Conservation (phyloP, 441 rosid genomes). For the Isatis lusitanica region DNA sequence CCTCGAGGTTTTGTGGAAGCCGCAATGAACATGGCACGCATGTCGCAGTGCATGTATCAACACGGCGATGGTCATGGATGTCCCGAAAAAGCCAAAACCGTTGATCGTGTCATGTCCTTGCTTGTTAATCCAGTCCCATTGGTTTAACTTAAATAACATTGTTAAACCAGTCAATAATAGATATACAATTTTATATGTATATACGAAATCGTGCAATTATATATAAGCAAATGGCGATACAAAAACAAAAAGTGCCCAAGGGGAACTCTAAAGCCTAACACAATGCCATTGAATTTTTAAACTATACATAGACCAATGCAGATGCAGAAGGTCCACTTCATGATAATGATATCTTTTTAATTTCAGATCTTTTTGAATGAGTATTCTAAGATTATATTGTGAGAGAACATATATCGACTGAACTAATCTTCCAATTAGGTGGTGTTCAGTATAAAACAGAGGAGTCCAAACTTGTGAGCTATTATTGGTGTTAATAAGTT, state of each 20-base stretch:
- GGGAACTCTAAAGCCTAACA: not conserved
- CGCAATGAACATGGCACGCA: constrained; percentile 14
- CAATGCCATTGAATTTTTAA: not conserved
- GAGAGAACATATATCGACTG: no score
- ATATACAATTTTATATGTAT: not conserved
- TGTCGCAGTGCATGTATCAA: constrained; percentile 25
- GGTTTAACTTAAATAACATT: not conserved
- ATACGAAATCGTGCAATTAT: no score
- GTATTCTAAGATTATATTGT: no score
- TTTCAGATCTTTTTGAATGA: no score
- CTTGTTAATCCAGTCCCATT: constrained; percentile 13
- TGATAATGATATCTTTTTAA: not conserved
- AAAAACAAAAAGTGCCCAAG: not conserved
- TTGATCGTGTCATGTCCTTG: constrained; percentile 12
- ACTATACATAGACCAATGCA: not conserved
- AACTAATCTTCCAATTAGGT: no score
- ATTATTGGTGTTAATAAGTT: no score
- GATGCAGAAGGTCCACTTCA: constrained; percentile 29
- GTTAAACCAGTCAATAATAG: not conserved
- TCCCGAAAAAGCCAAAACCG: not conserved
- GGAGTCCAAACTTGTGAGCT: no score
- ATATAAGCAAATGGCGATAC: not conserved
- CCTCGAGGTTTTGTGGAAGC: constrained; percentile 2
- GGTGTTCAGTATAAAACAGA: no score
- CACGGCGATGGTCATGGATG: not conserved